A percentile compares a stretch with the other conserved stretches of the same genome.
These are phyloP conservation scores for Citrus glauca DNA, from an alignment of 345 rosid genomes.

Conservation along the genomic window DNA sequence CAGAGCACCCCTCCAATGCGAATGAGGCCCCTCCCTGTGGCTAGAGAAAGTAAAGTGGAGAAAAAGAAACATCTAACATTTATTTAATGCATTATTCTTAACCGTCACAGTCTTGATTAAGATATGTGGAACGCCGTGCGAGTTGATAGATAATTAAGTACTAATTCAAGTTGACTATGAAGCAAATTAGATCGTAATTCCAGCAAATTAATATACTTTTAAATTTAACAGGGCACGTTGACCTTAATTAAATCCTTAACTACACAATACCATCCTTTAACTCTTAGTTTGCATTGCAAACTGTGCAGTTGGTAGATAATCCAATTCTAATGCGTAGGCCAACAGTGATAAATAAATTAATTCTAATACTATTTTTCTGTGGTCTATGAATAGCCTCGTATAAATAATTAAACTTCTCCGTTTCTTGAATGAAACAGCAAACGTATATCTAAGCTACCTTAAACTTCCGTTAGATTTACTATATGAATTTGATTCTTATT, in stretches of 20 bases:
- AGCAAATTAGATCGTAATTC: not conserved
- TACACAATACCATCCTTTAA: not conserved
- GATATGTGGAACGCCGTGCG: not conserved
- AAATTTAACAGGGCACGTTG: not conserved
- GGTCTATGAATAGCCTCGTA: no score
- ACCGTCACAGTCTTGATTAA: not conserved
- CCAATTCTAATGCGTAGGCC: not conserved
- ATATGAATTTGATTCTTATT: no score
- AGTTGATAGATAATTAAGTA: not conserved
- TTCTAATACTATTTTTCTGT: no score
- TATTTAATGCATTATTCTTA: not conserved
- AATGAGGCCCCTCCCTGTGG: no score
- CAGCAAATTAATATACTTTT: not conserved
- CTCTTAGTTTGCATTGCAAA: not conserved
- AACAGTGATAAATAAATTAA: not conserved
- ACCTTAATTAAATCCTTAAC: not conserved
- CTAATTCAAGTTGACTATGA: not conserved
- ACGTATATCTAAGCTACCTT: no score
- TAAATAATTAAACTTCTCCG: no score
- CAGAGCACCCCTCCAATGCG: no score
- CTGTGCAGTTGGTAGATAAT: not conserved
- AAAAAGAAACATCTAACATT: not conserved
- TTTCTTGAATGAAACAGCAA: no score
- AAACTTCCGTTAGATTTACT: no score
- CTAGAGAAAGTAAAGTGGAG: no score